A percentile compares a stretch with the other conserved stretches of the same genome.
These are phyloP conservation scores for Ophiostoma fasciatum DNA, from an alignment of 2,329 filamentous ascomycete species.

Conservation along the genomic window DNA sequence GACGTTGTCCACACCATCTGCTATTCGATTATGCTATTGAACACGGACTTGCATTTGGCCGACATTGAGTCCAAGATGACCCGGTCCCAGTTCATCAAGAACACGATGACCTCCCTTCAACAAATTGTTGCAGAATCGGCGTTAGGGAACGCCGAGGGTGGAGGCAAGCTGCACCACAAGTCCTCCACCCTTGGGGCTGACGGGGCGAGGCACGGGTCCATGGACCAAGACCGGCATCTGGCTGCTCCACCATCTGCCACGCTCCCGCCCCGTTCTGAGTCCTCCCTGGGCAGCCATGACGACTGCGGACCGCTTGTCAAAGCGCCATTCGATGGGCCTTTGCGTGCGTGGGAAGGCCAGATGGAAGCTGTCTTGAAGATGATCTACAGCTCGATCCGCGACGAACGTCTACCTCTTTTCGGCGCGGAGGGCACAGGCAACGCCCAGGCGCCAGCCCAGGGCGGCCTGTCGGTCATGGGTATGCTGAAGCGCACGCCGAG, in stretches of 20 bases:
- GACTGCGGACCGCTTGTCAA: constrained; percentile 66
- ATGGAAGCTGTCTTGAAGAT: constrained; percentile 83
- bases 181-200: constrained; percentile 25
- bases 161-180: too few species aligned
- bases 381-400: constrained; percentile 80
- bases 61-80: constrained; percentile 98
- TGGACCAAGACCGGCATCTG: constrained; percentile 14
- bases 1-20: constrained; percentile 96
- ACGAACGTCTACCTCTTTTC: constrained; percentile 74
- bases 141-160: too few species aligned
- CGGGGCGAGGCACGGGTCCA: constrained; percentile 10
- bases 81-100: constrained; percentile 83
- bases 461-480: constrained; percentile 56
- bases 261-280: constrained; percentile 31
- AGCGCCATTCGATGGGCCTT: constrained; percentile 55
- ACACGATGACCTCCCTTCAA: constrained; percentile 84
- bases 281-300: constrained; percentile 24
- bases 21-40: constrained; percentile 88
- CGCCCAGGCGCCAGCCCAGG: constrained; percentile 29
- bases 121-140: too few species aligned
- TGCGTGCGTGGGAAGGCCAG: constrained; percentile 75
- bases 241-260: constrained; percentile 13
- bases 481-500: constrained; percentile 78
- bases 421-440: constrained; percentile 41
- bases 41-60: constrained; percentile 88